phyloP scores from a whole-genome alignment of 768 basidiomycete genomes.

The Mycena crocata region DNA sequence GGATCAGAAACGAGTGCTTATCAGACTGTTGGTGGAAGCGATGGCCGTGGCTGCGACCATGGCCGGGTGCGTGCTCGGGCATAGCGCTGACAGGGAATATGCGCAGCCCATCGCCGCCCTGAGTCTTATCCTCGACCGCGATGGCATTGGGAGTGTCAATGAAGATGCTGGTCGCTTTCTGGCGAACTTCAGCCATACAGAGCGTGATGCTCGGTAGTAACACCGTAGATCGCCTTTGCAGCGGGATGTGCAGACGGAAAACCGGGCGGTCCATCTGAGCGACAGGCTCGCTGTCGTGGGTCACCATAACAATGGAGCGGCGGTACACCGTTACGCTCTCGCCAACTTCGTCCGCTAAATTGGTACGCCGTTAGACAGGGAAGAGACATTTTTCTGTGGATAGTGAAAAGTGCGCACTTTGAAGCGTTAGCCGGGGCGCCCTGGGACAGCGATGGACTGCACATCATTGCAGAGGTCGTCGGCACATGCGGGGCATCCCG shows the following conservation, averaged over 20 bases:
- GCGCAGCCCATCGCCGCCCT: conserved; percentile 4
- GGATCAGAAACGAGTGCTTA: conserved; percentile 60
- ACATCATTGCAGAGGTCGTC: too few relatives aligned
- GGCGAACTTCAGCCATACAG: conserved; percentile 50
- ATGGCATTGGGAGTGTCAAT: conserved; percentile 41
- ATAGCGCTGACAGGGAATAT: conserved; percentile 26
- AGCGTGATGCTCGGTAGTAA: conserved; percentile 21
- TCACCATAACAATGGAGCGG: conserved; percentile 11
- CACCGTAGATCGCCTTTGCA: neutral
- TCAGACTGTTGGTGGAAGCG: conserved; percentile 41
- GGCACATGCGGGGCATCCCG: too few relatives aligned
- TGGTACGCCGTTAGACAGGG: too few relatives aligned
- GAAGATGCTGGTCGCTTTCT: conserved; percentile 63
- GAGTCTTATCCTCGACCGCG: neutral
- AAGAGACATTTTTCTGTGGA: too few relatives aligned
- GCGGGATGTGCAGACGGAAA: neutral
- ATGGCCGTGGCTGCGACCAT: conserved; percentile 36
- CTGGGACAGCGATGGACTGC: too few relatives aligned
- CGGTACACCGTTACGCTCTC: too few relatives aligned
- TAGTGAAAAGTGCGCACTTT: too few relatives aligned
- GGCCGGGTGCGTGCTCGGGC: conserved; percentile 43
- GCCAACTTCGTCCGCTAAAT: too few relatives aligned
- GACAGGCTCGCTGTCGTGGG: neutral
- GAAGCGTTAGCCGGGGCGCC: too few relatives aligned
- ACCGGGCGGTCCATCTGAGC: conserved; percentile 1